Base-by-base conservation (phyloP, 371 early-diverging fungal species). In the Haplosporangium sp. region DNA sequence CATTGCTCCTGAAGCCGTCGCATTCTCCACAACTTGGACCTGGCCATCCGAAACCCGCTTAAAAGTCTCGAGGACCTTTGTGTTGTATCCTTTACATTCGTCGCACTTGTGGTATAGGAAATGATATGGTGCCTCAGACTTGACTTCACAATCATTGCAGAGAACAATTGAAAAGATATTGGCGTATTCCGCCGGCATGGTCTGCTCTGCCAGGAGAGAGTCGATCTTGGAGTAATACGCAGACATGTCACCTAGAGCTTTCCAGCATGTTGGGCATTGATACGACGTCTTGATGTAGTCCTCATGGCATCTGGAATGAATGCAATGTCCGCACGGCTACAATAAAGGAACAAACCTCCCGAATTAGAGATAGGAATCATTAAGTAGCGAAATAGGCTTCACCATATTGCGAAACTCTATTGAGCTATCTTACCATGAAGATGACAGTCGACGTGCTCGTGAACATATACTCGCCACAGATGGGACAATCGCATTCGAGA, bases 391-490 rank as follows among this genome's bases (percentile, higher is more conserved):
- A 42, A 41, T 38, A 42, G 16, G 14, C 29, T 29, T 29, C 29
- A 29, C 29, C 29, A 38, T 12, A 43, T 10, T 14, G 29, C 45
- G 4, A n/a, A 18, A 29, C 21, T 36, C 42, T 40, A 43, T 18
- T 9, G 18, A 23, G 18, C 23, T 38, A 10, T 55, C 84, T 67
- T 87, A 94, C 94, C 95, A 96, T 95, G 65, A 94, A 94, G 16
- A 95, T 91, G 1, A 95, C 93, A 5, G 89, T 91, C 10, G 89
- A 89, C 1, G 92, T 92, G 42, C 90, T 90, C 0, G 95, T 96
- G 67, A 96, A 96, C 88, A 99, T 90, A 81, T 92, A 94, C 74
- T 99, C 99, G 46, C 96, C 95, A 83, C 99, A 99, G 59, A 99
- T 97, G 0, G 98, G 98, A 70, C 99, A 99, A 82, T 97, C 95